Evolutionary conservation across 2,329 filamentous ascomycete species (phyloP), one percentile per base, ranked within the genome.

Genomic region (Leptographium radiaticola): DNA sequence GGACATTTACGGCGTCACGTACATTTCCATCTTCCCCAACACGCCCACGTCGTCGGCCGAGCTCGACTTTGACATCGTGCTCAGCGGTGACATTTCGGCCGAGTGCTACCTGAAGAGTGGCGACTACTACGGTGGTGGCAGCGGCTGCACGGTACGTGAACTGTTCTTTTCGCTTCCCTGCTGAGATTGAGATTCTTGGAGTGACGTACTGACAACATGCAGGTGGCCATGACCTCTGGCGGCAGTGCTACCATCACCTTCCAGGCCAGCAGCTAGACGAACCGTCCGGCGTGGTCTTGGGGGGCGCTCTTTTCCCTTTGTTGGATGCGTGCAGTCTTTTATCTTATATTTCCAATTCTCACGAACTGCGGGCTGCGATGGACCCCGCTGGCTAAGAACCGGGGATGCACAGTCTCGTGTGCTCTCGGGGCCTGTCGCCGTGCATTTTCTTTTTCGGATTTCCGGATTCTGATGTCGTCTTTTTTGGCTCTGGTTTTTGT

Each of bases 1-100:
- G 68, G 79, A 76, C 66, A 68, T 64, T 15, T 62, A 76, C 62
- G 82, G 85, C 64, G 71, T 70, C 58, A 93, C 85, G 44, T 97
- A 81, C 74, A 72, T 95, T 56, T 89, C 87, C 50, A 80, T 96
- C 68, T 89, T 91, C 77, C 82, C 83, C 66, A 96, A 97, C 74
- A 64, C 71, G 57, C 89, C 89, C 6, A 94, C 87, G 54, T 88
- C 81, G 62, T 66, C 69, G 18, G 82, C 80, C 40, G 69, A 73
- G 57, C 82, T 95, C 42, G 76, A 89, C 68, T 95, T 86, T 73
- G 86, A 85, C 65, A 81, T 96, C 64, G 79, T 83, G 63, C 85
- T 96, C 60, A 72, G 65, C 45, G 89, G 88, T 53, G 84, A 87
- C 58, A 68, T 74, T 53, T 71, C 65, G 59, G 65, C 63, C 49